phyloP scores from a whole-genome alignment of 1,284 basidiomycete species.

The Austroboletus niveus region DNA sequence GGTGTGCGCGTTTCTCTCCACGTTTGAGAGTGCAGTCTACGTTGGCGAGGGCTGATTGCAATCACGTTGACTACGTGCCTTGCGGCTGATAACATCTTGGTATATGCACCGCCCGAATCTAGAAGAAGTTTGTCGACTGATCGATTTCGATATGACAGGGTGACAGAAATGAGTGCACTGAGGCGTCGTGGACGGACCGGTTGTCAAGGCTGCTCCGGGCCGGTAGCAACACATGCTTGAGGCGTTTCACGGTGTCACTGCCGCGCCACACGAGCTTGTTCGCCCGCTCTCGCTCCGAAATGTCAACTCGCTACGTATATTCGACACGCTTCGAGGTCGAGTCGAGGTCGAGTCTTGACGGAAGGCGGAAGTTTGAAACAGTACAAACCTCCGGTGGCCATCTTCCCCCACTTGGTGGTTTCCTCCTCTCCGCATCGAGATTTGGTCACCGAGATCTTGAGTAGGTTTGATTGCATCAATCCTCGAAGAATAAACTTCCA shows the following conservation, averaged over 20 bases:
- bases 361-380: neutral
- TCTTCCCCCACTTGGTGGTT: neutral
- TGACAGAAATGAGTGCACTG: neutral
- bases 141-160: neutral
- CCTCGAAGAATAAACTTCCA: neutral
- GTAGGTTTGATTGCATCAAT: neutral
- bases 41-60: neutral
- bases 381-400: neutral
- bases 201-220: slow-evolving; percentile 2
- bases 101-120: no score
- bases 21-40: neutral
- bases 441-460: neutral
- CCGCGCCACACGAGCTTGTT: neutral
- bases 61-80: slow-evolving; percentile 1
- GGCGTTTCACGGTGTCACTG: neutral
- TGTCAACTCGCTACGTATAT: neutral
- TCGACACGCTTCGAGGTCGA: neutral
- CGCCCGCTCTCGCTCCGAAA: neutral
- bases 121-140: neutral
- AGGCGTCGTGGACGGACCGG: neutral
- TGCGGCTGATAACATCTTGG: neutral
- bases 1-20: slow-evolving; percentile 1
- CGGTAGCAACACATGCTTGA: slow-evolving; percentile 1
- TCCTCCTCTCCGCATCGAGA: neutral
- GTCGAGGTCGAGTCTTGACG: neutral